phyloP scores from a whole-genome alignment of 805 yeast genomes.

The Candida insectorum region DNA sequence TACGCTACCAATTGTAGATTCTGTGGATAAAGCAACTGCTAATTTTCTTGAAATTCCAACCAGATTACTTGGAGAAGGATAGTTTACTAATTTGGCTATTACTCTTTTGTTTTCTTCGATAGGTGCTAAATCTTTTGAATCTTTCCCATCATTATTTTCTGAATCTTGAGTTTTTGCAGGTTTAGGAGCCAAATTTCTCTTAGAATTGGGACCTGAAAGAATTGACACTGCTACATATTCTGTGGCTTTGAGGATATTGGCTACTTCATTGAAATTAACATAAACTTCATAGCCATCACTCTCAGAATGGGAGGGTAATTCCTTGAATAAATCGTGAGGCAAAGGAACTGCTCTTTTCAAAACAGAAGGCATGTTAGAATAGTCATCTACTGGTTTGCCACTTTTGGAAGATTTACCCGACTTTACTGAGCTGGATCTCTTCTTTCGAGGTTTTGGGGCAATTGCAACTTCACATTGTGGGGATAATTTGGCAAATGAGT shows the following conservation, averaged over 20 bases:
- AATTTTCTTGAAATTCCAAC: slow-evolving; percentile 54
- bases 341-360: slow-evolving; percentile 53
- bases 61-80: slow-evolving; percentile 28
- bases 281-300: slow-evolving; percentile 40
- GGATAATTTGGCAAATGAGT: slow-evolving; percentile 49
- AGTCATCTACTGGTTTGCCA: slow-evolving; percentile 20
- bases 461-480: slow-evolving; percentile 70
- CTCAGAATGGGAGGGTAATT: slow-evolving; percentile 15
- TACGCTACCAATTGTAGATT: slow-evolving; percentile 47
- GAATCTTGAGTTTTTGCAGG: slow-evolving; percentile 1
- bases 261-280: slow-evolving; percentile 39
- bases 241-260: slow-evolving; percentile 28
- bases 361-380: slow-evolving; percentile 28
- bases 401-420: slow-evolving; percentile 18
- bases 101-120: slow-evolving; percentile 39
- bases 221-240: slow-evolving; percentile 51
- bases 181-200: slow-evolving; percentile 15
- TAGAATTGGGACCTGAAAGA: slow-evolving; percentile 47
- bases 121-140: slow-evolving; percentile 11
- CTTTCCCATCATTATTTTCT: slow-evolving; percentile 2
- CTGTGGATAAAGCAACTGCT: slow-evolving; percentile 55
- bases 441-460: slow-evolving; percentile 54
- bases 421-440: slow-evolving; percentile 23
- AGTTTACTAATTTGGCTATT: slow-evolving; percentile 49
- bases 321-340: slow-evolving; percentile 44